Conservation (phyloP, 106 monocot species). For the Allium fistulosum region DNA sequence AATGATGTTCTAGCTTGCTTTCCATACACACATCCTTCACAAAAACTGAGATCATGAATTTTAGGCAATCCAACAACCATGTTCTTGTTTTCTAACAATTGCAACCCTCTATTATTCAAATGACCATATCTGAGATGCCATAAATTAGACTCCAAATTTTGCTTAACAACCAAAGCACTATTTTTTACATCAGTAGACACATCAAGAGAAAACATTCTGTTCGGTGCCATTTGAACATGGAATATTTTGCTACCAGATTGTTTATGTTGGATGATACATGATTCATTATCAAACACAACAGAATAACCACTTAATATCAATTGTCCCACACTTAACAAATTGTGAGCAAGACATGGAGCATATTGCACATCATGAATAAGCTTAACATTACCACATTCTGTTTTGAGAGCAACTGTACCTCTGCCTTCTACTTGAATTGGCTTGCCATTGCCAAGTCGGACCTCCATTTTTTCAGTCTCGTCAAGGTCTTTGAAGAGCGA, state of each 20-base stretch:
- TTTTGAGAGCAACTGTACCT: background rate
- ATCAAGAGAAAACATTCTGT: background rate
- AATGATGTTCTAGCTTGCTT: too few relatives aligned
- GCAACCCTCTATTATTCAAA: too few relatives aligned
- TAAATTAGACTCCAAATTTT: background rate
- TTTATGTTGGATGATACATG: background rate
- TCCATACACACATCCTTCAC: background rate
- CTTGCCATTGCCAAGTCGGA: background rate
- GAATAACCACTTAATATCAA: background rate
- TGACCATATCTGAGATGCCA: background rate
- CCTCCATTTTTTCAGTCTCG: background rate
- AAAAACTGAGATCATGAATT: background rate
- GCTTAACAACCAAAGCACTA: background rate
- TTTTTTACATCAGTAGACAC: background rate
- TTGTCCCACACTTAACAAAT: conserved; percentile 6
- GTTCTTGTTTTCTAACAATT: too few relatives aligned
- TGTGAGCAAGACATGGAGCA: background rate
- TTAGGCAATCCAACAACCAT: background rate
- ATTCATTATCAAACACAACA: conserved; percentile 1
- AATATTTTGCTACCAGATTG: background rate
- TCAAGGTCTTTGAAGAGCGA: background rate
- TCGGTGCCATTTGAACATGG: background rate
- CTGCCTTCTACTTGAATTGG: background rate
- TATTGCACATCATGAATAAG: conserved; percentile 2
- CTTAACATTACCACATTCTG: background rate